Percentiles rank a stretch among this genome's conserved stretches.
phyloP scores from a whole-genome alignment of 495 filamentous ascomycete genomes.

The Usnea hakonensis region DNA sequence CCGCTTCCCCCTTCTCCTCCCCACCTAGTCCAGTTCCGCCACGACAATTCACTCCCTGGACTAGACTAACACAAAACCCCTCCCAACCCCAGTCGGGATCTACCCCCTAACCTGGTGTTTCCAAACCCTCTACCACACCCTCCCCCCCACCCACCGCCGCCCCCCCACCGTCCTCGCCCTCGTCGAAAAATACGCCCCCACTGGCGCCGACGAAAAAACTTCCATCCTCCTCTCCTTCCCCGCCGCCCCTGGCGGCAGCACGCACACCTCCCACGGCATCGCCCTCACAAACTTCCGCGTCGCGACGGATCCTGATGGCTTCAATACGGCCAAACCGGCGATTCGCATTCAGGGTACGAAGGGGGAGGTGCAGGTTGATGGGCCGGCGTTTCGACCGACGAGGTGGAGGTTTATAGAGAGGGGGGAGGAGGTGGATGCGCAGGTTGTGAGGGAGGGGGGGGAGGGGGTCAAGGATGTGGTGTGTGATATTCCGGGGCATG shows the following conservation, averaged over 20 bases:
- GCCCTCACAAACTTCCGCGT: conserved; percentile 71
- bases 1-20: not conserved
- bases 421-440: conserved; percentile 33
- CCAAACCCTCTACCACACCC: conserved; percentile 78
- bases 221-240: conserved; percentile 75
- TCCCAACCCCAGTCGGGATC: conserved; percentile 59
- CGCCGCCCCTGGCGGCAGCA: conserved; percentile 42
- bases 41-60: not conserved
- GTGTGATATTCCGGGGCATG: conserved; percentile 60
- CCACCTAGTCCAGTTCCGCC: too few relatives aligned
- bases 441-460: conserved; percentile 36
- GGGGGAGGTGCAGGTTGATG: conserved; percentile 79
- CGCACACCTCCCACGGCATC: conserved; percentile 54
- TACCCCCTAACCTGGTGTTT: conserved; percentile 91
- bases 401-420: conserved; percentile 51
- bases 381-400: conserved; percentile 62
- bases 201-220: conserved; percentile 77
- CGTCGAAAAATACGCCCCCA: conserved; percentile 59
- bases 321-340: conserved; percentile 54
- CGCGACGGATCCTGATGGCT: conserved; percentile 55
- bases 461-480: conserved; percentile 49
- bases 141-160: conserved; percentile 48
- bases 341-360: conserved; percentile 78
- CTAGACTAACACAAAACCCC: not conserved
- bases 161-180: conserved; percentile 52